Evolutionary conservation across 2,329 filamentous ascomycete species (phyloP).

Genomic region (Aspergillus pseudoterreus): DNA sequence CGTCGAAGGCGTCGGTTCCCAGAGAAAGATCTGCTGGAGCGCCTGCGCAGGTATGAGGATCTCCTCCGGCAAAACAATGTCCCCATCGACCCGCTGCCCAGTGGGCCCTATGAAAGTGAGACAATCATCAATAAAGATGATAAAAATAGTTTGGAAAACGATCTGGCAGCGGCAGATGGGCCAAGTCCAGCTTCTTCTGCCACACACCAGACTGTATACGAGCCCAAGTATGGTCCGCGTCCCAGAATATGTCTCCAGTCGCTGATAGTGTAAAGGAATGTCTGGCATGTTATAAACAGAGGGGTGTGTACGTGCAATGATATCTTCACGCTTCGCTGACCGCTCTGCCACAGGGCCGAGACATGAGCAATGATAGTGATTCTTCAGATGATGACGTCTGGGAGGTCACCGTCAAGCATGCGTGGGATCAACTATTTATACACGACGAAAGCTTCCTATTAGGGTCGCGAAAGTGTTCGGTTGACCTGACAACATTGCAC

Average conservation of each 20-base stretch:
- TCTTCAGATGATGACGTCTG: constrained; percentile 26
- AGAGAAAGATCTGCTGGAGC: constrained; percentile 66
- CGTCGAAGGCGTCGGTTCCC: constrained; percentile 61
- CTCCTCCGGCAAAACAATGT: constrained; percentile 64
- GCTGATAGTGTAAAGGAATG: constrained; percentile 36
- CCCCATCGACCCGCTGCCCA: constrained; percentile 63
- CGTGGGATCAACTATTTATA: constrained; percentile 44
- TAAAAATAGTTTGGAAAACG: background rate
- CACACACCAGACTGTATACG: constrained; percentile 2
- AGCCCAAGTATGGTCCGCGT: constrained; percentile 12
- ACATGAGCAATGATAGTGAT: constrained; percentile 25
- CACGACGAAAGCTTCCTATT: constrained; percentile 53
- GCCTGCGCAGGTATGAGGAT: constrained; percentile 65
- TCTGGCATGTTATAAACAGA: constrained; percentile 47
- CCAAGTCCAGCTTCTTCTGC: no score
- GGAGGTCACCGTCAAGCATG: constrained; percentile 39
- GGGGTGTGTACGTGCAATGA: constrained; percentile 28
- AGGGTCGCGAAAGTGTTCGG: constrained; percentile 37
- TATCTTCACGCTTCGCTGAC: background rate
- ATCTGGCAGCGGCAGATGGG: background rate
- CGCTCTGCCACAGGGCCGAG: constrained; percentile 3
- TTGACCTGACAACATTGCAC: constrained; percentile 52
- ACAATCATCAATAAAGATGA: background rate
- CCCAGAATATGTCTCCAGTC: background rate
- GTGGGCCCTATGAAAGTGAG: constrained; percentile 15